Evolutionary conservation across 2,329 filamentous ascomycete species (phyloP).

Genomic region (Sclerotinia minor): DNA sequence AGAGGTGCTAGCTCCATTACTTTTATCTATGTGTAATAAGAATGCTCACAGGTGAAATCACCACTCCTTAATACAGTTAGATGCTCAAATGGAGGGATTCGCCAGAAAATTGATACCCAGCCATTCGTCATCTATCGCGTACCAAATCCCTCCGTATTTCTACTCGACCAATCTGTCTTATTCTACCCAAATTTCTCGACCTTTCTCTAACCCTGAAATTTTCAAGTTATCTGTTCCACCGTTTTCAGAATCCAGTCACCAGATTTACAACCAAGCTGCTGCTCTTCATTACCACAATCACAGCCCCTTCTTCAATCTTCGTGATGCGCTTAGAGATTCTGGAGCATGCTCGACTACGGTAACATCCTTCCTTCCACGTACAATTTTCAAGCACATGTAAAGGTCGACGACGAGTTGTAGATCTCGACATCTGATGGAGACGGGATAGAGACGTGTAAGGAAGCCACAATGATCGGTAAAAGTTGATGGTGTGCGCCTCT

Average conservation of each 20-base stretch:
- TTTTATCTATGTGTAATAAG: background rate
- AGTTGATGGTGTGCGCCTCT: background rate
- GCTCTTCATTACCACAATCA: background rate
- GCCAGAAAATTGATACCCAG: background rate
- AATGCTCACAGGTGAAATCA: background rate
- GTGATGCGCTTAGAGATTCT: slow-evolving; percentile 7
- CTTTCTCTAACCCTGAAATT: slow-evolving; percentile 4
- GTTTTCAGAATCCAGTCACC: background rate
- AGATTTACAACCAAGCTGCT: background rate
- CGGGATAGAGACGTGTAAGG: slow-evolving; percentile 8
- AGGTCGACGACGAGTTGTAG: slow-evolving; percentile 4
- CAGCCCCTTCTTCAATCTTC: slow-evolving; percentile 16
- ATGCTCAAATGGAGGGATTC: background rate
- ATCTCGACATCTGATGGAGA: slow-evolving; percentile 16
- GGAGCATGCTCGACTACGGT: slow-evolving; percentile 6
- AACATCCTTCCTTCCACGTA: slow-evolving; percentile 14
- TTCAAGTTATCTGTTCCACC: slow-evolving; percentile 9
- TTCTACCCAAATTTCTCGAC: slow-evolving; percentile 1
- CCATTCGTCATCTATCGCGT: background rate
- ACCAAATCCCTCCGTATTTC: background rate
- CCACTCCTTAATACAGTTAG: background rate
- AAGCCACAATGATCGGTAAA: slow-evolving; percentile 13
- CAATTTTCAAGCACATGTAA: slow-evolving; percentile 1
- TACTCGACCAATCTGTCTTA: background rate
- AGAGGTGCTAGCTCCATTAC: background rate